Evolutionary conservation across 2,329 filamentous ascomycete genomes (phyloP), one percentile per base, ranked within the genome.

Genomic region (Sporothrix mexicana): DNA sequence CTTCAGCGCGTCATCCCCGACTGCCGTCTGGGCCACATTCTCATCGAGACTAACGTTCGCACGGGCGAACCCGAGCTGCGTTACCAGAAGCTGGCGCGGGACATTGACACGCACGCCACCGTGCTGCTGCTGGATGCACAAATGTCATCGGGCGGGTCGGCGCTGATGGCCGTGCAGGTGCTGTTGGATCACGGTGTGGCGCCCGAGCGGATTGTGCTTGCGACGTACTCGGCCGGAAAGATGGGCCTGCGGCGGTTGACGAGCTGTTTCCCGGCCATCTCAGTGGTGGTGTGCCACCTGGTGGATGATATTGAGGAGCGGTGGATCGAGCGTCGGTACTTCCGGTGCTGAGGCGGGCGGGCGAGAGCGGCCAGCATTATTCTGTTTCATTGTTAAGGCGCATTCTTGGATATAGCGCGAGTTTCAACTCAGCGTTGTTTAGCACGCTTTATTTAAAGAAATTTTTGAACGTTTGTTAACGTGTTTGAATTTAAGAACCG

Each of bases 81-180:
- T 81, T 98, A 95, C 79, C 87, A 95, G 73, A 93, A 93, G 76
- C 85, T 99, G 3, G 92, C 93, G 0, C 85, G 88, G 2, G 88
- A 93, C 74, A 92, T 98, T 72, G 83, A 88, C 74, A 81, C 87
- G 57, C 92, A 97, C 79, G 91, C 93, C 76, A 75, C 69, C 3
- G 94, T 99, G 20, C 85, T 99, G 74, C 85, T 99, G 8, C 85
- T 98, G 23, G 96, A 98, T 81, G 91, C 95, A 15, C 96, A 99
- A 80, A 98, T 98, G 92, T 94, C 93, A 36, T 95, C 92, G 74
- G 96, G 96, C 59, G 95, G 95, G 49, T 88, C 90, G 17, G 89
- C 89, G 0, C 84, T 99, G 73, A 99, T 99, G 96, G 94, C 96
- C 0, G 95, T 98, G 57, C 92, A 96, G 79, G 93, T 98, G n/a